Percentiles rank a stretch among this genome's conserved stretches.
Evolutionary conservation across 2,329 filamentous ascomycete species (phyloP).

Genomic region (Seiridium cupressi): DNA sequence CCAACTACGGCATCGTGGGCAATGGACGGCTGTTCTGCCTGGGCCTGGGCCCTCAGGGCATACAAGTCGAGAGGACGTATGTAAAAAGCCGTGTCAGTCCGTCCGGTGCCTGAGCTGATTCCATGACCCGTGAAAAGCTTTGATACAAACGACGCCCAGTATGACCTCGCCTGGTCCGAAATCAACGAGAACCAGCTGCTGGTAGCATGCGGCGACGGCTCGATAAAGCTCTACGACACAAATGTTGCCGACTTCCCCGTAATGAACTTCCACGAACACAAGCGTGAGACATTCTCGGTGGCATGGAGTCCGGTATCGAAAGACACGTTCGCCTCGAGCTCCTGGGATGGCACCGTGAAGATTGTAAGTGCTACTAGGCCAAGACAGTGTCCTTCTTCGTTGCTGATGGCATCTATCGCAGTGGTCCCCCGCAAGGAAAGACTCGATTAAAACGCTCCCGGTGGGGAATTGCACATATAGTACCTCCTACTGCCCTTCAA

Average conservation of each 20-base stretch:
- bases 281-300: constrained; percentile 87
- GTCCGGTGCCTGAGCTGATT: constrained; percentile 12
- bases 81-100: background rate
- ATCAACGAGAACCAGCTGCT: constrained; percentile 93
- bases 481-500: constrained; percentile 85
- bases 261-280: constrained; percentile 90
- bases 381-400: too few relatives aligned
- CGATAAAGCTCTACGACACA: constrained; percentile 90
- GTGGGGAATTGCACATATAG: constrained; percentile 94
- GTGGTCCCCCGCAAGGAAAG: constrained; percentile 79
- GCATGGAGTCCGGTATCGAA: constrained; percentile 92
- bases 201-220: constrained; percentile 87
- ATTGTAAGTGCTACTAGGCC: constrained; percentile 49
- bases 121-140: constrained; percentile 54
- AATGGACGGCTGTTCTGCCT: constrained; percentile 89
- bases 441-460: constrained; percentile 81
- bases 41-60: constrained; percentile 77
- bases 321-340: constrained; percentile 84
- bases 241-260: constrained; percentile 78
- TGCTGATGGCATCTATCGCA: constrained; percentile 23
- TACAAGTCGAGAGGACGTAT: constrained; percentile 80
- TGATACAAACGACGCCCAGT: constrained; percentile 95
- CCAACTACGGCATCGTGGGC: constrained; percentile 95
- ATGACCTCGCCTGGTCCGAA: constrained; percentile 94
- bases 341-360: constrained; percentile 96